Evolutionary conservation across 1,284 basidiomycete species (phyloP), one percentile per base, ranked within the genome.

Genomic region (Pholiota adiposa): DNA sequence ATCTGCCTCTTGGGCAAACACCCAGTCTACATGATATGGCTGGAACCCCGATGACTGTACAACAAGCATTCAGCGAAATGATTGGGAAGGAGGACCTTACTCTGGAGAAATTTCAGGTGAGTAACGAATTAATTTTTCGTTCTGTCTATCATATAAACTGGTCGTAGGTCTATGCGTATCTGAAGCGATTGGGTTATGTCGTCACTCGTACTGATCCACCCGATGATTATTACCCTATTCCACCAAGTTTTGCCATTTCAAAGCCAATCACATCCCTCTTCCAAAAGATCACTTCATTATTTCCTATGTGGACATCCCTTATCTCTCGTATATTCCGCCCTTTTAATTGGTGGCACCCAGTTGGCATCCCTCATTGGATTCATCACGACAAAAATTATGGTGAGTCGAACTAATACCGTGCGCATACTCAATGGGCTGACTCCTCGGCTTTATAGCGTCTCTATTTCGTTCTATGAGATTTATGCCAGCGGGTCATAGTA

Each of bases 111-210:
- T 96, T 97, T 71, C 94, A 97, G 81, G 95, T 93, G 53, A 43
- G 83, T 67, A 27, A 27, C 27, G 11, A 53, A 14, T 36, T 25
- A n/a, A 51, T 59, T 21, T 8, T 43, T 11, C 38, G 43, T 54
- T 21, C 51, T 19, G 19, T 21, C 4, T n/a, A 54, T 29, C 59
- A 43, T 65, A 9, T 65, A 58, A 21, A 12, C 52, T 5, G 40
- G 29, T 4, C 54, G 8, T 54, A 97, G 95, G 92, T 97, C 16
- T 98, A 93, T 70, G 86, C 96, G 0, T 96, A 97, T 72, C 81
- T 98, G 23, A 94, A 92, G 69, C 87, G 97, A 9, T 79, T 98
- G 25, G 97, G 97, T 9, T 99, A 97, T 74, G 85, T 89, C 2
- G 87, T 98, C 5, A 93, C 88, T 50, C 84, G 96, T 19, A 79